These are phyloP conservation scores for Gillenia trifoliata DNA, from an alignment of 306 rosid species.

Conservation along the genomic window DNA sequence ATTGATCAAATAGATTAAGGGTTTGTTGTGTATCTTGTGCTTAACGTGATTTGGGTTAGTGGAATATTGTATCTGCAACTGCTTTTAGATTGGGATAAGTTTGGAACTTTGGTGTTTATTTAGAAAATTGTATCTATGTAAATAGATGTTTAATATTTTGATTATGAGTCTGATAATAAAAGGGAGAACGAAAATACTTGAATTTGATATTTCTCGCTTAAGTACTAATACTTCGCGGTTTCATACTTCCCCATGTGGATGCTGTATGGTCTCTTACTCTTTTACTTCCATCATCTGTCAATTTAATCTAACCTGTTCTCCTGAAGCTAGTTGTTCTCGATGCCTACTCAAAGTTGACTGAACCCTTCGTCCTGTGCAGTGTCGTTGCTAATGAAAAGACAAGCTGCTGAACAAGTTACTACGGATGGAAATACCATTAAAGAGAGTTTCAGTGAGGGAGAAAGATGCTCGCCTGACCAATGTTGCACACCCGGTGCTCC, in stretches of 20 bases:
- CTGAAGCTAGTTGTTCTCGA: constrained; percentile 1
- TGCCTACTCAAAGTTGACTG: constrained; percentile 5
- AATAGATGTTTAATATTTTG: neutral
- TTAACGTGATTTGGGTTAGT: neutral
- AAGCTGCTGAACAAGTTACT: constrained; percentile 36
- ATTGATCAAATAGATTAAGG: neutral
- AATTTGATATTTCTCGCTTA: neutral
- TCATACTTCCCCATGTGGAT: neutral
- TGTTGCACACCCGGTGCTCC: constrained; percentile 18
- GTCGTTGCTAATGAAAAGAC: constrained; percentile 64
- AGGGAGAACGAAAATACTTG: neutral
- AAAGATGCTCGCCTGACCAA: constrained; percentile 27
- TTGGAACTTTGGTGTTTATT: neutral
- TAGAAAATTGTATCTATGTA: neutral
- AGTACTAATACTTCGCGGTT: neutral
- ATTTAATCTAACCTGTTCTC: neutral
- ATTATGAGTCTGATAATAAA: neutral
- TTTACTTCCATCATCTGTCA: neutral
- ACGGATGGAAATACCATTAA: constrained; percentile 10
- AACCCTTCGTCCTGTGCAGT: constrained; percentile 45
- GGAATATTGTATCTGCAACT: neutral
- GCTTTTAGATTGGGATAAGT: neutral
- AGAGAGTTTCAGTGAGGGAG: constrained; percentile 28
- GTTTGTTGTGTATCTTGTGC: neutral
- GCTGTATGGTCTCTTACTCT: neutral